phyloP scores from a whole-genome alignment of 75 land plant species.

The Selaginella tamariscina region DNA sequence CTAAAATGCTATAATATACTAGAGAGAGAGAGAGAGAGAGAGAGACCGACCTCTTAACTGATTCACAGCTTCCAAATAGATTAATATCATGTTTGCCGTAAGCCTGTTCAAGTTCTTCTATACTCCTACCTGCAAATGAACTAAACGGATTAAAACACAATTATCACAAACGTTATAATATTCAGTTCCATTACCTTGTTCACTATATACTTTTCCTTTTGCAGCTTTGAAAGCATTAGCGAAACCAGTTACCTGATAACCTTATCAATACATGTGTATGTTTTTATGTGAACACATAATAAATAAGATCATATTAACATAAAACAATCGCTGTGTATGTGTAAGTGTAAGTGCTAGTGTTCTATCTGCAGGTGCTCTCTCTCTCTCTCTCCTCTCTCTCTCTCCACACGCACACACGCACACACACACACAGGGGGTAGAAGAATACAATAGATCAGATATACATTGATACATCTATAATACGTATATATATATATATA shows the following conservation, averaged over 20 bases:
- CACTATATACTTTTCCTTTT: conserved; percentile 1
- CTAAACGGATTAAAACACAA: not conserved
- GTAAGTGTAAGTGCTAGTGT: too few species aligned
- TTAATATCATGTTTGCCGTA: conserved; percentile 18
- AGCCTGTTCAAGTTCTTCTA: conserved; percentile 20
- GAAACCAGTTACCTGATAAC: not conserved
- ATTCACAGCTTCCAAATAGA: conserved; percentile 20
- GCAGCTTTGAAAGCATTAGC: not conserved
- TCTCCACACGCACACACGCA: not conserved
- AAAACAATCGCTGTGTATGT: too few species aligned
- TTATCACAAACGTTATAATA: too few species aligned
- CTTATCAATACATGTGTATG: not conserved
- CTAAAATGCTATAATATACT: not conserved
- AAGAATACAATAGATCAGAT: too few species aligned
- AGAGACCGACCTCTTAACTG: conserved; percentile 11
- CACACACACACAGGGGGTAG: too few species aligned
- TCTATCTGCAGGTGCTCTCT: not conserved
- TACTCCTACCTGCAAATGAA: not conserved
- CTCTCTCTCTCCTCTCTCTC: not conserved
- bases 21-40: not conserved
- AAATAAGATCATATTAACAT: too few species aligned
- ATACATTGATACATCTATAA: too few species aligned
- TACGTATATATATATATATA: too few species aligned
- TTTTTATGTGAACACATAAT: not conserved
- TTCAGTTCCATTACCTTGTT: conserved; percentile 17